phyloP scores from a whole-genome alignment of 2,329 filamentous ascomycete genomes.

The Penicillium sp. region DNA sequence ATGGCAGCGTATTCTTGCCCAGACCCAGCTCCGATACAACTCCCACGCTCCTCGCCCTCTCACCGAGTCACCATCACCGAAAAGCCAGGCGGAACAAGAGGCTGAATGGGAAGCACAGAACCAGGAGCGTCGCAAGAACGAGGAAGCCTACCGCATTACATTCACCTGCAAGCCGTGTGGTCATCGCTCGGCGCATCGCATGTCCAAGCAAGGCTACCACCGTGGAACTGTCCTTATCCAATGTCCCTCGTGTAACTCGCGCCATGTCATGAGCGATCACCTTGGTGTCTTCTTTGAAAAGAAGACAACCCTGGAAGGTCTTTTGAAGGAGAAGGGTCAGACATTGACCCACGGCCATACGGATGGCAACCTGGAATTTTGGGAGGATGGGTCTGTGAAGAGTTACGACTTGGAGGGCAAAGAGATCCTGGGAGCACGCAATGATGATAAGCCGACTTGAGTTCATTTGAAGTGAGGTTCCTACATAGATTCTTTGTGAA shows the following conservation, averaged over 20 bases:
- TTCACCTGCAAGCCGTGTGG: slow-evolving; percentile 91
- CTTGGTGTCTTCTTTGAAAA: slow-evolving; percentile 58
- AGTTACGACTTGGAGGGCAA: slow-evolving; percentile 14
- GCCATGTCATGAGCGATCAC: slow-evolving; percentile 91
- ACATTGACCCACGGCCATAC: slow-evolving; percentile 75
- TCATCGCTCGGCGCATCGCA: slow-evolving; percentile 73
- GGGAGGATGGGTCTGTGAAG: slow-evolving; percentile 65
- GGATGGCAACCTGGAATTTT: slow-evolving; percentile 89
- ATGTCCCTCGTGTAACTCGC: slow-evolving; percentile 79
- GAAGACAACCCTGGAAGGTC: slow-evolving; percentile 43
- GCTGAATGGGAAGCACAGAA: slow-evolving; percentile 36
- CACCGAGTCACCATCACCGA: slow-evolving; percentile 31
- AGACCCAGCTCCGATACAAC: slow-evolving; percentile 26
- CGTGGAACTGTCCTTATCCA: slow-evolving; percentile 82
- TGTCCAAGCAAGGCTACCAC: slow-evolving; percentile 96
- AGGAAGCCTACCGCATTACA: slow-evolving; percentile 78
- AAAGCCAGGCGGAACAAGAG: slow-evolving; percentile 25
- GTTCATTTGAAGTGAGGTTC: neutral
- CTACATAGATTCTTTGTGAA: neutral
- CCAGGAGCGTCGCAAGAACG: slow-evolving; percentile 37
- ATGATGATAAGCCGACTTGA: slow-evolving; percentile 10
- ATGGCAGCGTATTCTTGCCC: slow-evolving; percentile 5
- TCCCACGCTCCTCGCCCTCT: slow-evolving; percentile 34
- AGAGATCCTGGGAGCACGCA: slow-evolving; percentile 5
- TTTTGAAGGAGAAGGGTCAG: slow-evolving; percentile 51